phyloP scores from a whole-genome alignment of 2,329 filamentous ascomycete genomes.

The Ramularia endophylla region DNA sequence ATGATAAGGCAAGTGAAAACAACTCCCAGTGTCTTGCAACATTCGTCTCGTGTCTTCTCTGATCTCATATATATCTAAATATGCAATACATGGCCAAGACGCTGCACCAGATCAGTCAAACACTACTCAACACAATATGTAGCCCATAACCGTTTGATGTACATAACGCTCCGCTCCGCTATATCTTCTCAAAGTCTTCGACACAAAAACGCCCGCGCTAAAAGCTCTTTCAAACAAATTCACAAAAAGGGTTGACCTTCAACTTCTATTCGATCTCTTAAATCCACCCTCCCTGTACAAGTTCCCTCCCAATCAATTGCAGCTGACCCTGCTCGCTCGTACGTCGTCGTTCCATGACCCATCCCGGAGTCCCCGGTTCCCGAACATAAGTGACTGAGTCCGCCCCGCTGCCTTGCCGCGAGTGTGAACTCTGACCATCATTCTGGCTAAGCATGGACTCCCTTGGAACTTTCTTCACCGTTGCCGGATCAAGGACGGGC shows the following conservation, averaged over 20 bases:
- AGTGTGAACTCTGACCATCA: constrained; percentile 12
- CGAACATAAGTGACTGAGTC: constrained; percentile 65
- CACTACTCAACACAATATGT: too few species aligned
- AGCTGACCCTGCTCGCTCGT: constrained; percentile 59
- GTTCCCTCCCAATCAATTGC: constrained; percentile 59
- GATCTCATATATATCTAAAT: too few species aligned
- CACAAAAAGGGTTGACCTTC: too few species aligned
- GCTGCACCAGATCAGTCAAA: too few species aligned
- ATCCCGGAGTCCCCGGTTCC: constrained; percentile 53
- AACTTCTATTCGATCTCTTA: constrained; percentile 15
- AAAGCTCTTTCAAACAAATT: background rate
- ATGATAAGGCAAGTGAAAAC: too few species aligned
- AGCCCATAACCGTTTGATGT: too few species aligned
- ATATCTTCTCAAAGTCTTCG: background rate
- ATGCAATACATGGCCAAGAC: too few species aligned
- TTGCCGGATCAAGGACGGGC: constrained; percentile 12
- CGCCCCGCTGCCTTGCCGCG: constrained; percentile 46
- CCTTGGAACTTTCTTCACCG: constrained; percentile 16
- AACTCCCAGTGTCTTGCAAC: too few species aligned
- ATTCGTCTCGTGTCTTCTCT: too few species aligned
- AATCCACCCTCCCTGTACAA: constrained; percentile 52
- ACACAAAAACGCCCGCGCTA: constrained; percentile 1
- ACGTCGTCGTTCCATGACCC: constrained; percentile 64
- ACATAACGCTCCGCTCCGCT: background rate
- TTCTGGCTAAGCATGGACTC: constrained; percentile 6